A percentile compares a stretch with the other conserved stretches of the same genome.
These are phyloP conservation scores for Coemansia sp. DNA, from an alignment of 192 early-diverging fungal species.

Conservation along the genomic window DNA sequence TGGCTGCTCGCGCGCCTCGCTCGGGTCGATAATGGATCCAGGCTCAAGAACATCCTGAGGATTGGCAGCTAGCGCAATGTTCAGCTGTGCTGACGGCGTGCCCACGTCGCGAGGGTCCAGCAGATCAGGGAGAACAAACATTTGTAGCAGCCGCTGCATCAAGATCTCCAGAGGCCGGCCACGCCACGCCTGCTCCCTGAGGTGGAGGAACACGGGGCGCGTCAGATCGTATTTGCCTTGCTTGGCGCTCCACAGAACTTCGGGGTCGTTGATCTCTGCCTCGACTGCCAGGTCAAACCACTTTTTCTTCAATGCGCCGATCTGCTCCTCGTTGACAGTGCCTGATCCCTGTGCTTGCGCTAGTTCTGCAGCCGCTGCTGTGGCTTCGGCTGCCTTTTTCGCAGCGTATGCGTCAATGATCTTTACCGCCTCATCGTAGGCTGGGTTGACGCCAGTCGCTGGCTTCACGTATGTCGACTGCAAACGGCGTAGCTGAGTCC, in stretches of 20 bases:
- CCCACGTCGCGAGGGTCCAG: conserved; percentile 54
- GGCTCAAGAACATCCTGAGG: conserved; percentile 25
- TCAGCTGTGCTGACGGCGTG: conserved; percentile 43
- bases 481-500: not conserved
- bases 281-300: conserved; percentile 61
- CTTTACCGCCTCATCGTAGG: conserved; percentile 77
- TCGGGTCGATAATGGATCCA: conserved; percentile 39
- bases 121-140: conserved; percentile 78
- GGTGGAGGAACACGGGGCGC: conserved; percentile 68
- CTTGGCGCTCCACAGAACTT: conserved; percentile 66
- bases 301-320: conserved; percentile 54
- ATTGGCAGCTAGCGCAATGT: conserved; percentile 21
- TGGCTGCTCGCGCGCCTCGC: conserved; percentile 57
- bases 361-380: conserved; percentile 20
- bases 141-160: conserved; percentile 71
- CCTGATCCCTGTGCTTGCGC: conserved; percentile 24
- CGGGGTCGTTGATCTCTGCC: conserved; percentile 67
- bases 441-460: conserved; percentile 60
- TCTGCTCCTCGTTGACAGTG: conserved; percentile 30
- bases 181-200: conserved; percentile 62
- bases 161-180: conserved; percentile 57
- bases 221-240: conserved; percentile 64
- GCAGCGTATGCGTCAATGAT: conserved; percentile 62
- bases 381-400: conserved; percentile 37
- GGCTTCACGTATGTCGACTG: conserved; percentile 56